Base-by-base conservation (phyloP, 75 land plant genomes). In the Pinus albicaulis region DNA sequence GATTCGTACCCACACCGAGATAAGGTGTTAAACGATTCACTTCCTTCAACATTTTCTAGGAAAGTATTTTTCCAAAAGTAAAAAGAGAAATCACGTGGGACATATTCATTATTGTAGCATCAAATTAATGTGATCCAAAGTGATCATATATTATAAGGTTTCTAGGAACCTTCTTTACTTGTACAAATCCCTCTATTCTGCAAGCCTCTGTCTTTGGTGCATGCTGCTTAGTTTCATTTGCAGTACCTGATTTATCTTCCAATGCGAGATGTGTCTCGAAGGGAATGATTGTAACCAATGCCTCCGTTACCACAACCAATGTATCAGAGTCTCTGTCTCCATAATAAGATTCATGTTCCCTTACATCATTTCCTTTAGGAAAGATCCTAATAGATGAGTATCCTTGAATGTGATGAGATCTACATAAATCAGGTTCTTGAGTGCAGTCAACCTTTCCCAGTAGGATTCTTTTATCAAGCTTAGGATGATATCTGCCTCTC, bases 151-250 rank as follows among this genome's bases (percentile, higher is more conserved):
- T 84, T 23, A 98, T 77, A 78, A 98, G 85, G 69, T 90, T 89
- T 12, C 99, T 98, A 56, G 99, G 99, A n/a, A n/a, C 99, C 98
- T 98, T 98, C 86, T 98, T 98, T 10, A 92, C 99, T 52, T 89
- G 92, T 36, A 95, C 95, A 88, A 95, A 98, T 48, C 99, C 99
- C 79, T 98, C 98, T 78, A 98, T 84, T 82, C 95, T 91, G 76
- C 99, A 98, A 58, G 98, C 99, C 77, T 90, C 95, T 25, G 99
- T 76, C 61, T 55, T 68, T 15, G 99, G 99, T 74, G 99, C 99
- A 64, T 98, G 98, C 3, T 94, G 85, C 69, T 91, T 98, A 15
- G 77, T 68, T 72, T 64, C 56, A 63, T 72, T 74, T 58, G 63
- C 66, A 4, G 60, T 25, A 56, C 71, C 75, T 11, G 87, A 72